A percentile compares a stretch with the other conserved stretches of the same genome.
These are phyloP conservation scores for Tolypocladium endophyticum DNA, from an alignment of 2,329 filamentous ascomycete genomes.

Conservation along the genomic window DNA sequence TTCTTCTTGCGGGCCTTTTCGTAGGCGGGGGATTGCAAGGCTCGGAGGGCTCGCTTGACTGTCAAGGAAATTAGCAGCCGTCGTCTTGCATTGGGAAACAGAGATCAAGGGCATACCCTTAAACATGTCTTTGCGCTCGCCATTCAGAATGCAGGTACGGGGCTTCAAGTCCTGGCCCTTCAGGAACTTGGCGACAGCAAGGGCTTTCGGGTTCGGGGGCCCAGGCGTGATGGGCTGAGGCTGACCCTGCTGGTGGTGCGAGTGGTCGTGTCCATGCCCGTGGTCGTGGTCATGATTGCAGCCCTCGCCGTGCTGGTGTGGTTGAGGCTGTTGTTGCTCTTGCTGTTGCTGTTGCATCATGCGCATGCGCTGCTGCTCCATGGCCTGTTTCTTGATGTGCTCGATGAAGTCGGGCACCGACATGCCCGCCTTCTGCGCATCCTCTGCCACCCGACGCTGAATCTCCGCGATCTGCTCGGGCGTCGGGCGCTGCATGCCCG, in stretches of 20 bases:
- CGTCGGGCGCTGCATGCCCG: constrained; percentile 43
- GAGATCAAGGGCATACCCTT: constrained; percentile 48
- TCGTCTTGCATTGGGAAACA: background rate
- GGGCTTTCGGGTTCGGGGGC: constrained; percentile 77
- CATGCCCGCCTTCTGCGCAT: constrained; percentile 78
- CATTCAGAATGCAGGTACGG: constrained; percentile 85
- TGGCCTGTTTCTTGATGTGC: constrained; percentile 48
- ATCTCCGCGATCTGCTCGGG: constrained; percentile 80
- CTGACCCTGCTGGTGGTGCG: constrained; percentile 31
- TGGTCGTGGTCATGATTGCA: constrained; percentile 8
- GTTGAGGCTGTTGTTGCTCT: constrained; percentile 13
- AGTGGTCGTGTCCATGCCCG: constrained; percentile 7
- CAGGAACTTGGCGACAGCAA: constrained; percentile 84
- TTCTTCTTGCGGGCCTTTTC: constrained; percentile 85
- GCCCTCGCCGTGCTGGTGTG: constrained; percentile 2
- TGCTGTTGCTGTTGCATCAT: constrained; percentile 33
- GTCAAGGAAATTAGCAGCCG: constrained; percentile 1
- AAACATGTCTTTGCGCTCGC: constrained; percentile 97
- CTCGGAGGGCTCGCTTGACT: constrained; percentile 95
- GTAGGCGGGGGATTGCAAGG: constrained; percentile 81
- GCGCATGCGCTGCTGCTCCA: constrained; percentile 37
- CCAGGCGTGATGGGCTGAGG: constrained; percentile 62
- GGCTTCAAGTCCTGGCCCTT: constrained; percentile 76
- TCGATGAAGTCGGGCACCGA: constrained; percentile 76
- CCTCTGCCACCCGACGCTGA: constrained; percentile 70